phyloP scores from a whole-genome alignment of 192 early-diverging fungal species.

The Glomus cerebriforme region DNA sequence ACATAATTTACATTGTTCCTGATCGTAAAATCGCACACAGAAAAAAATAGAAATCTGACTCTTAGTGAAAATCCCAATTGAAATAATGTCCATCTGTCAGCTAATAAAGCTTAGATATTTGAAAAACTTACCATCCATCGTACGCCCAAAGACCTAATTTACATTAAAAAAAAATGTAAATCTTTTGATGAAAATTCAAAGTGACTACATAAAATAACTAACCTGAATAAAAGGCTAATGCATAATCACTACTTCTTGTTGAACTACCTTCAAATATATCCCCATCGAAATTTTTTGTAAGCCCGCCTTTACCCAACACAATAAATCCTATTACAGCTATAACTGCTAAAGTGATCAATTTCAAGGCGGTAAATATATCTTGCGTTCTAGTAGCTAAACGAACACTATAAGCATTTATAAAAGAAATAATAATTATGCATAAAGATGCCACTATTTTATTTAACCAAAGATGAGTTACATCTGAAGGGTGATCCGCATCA shows the following conservation, averaged over 20 bases:
- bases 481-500: slow-evolving; percentile 33
- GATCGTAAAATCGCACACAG: slow-evolving; percentile 53
- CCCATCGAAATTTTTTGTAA: slow-evolving; percentile 59
- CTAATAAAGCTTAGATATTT: slow-evolving; percentile 46
- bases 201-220: slow-evolving; percentile 13
- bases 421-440: slow-evolving; percentile 60
- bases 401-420: slow-evolving; percentile 68
- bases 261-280: slow-evolving; percentile 60
- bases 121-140: slow-evolving; percentile 54
- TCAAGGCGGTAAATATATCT: slow-evolving; percentile 72
- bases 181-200: not conserved
- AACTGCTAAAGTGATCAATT: slow-evolving; percentile 66
- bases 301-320: slow-evolving; percentile 58
- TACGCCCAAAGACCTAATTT: slow-evolving; percentile 64
- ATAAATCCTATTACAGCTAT: slow-evolving; percentile 71
- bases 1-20: slow-evolving; percentile 82
- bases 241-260: slow-evolving; percentile 64
- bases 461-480: slow-evolving; percentile 44
- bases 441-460: slow-evolving; percentile 59
- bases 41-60: not conserved
- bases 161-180: not conserved
- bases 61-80: not conserved
- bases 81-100: not conserved
- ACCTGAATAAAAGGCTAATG: slow-evolving; percentile 73
- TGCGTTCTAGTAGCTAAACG: slow-evolving; percentile 67